phyloP scores from a whole-genome alignment of 345 rosid genomes.

The Turritis glabra region DNA sequence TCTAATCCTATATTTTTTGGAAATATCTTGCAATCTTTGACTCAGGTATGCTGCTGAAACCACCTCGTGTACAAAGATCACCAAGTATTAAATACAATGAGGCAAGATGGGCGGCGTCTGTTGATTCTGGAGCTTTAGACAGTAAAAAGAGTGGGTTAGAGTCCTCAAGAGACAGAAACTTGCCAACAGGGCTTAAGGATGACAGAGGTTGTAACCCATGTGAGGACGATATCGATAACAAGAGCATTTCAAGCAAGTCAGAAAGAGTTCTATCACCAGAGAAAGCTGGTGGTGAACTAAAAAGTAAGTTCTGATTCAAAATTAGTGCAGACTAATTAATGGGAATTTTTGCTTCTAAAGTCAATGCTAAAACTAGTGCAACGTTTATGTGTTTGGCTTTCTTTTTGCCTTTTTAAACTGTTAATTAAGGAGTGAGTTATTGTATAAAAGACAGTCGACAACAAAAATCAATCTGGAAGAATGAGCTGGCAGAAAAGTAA shows the following conservation, averaged over 20 bases:
- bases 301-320: conserved; percentile 50
- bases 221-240: conserved; percentile 42
- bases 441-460: neutral
- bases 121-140: conserved; percentile 48
- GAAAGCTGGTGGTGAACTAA: conserved; percentile 44
- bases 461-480: conserved; percentile 12
- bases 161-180: conserved; percentile 35
- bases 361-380: neutral
- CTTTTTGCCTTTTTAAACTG: conserved; percentile 4
- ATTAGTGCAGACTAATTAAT: conserved; percentile 7
- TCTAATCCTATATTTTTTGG: conserved; percentile 9
- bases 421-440: neutral
- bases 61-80: conserved; percentile 57
- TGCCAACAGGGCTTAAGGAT: conserved; percentile 38
- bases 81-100: conserved; percentile 51
- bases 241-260: conserved; percentile 46
- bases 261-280: conserved; percentile 45
- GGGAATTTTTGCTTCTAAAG: neutral
- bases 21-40: neutral
- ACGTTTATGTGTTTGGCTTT: conserved; percentile 1
- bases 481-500: neutral
- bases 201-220: conserved; percentile 49
- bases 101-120: conserved; percentile 41
- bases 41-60: conserved; percentile 73
- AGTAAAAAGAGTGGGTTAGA: conserved; percentile 36